These are phyloP conservation scores for Phytopythium vexans DNA, from an alignment of 352 stramenopile species.

Conservation along the genomic window DNA sequence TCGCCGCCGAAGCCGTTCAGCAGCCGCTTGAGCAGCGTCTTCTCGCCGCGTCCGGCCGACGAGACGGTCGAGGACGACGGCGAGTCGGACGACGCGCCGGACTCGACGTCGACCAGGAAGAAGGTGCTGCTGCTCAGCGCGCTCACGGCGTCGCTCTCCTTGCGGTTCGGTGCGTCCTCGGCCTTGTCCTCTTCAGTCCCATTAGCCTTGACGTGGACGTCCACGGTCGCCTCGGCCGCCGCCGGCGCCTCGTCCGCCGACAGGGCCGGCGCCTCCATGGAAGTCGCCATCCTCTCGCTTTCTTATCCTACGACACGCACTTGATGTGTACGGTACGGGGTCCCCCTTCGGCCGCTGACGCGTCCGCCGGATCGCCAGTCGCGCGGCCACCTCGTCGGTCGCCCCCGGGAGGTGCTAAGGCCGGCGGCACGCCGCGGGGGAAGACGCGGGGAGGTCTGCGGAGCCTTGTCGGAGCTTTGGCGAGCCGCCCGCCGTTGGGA, in stretches of 20 bases:
- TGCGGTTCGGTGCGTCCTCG: not conserved
- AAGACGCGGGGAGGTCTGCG: too few relatives aligned
- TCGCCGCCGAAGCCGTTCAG: constrained; percentile 14
- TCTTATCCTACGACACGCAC: not conserved
- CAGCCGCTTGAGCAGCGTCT: constrained; percentile 4
- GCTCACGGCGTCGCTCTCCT: constrained; percentile 5
- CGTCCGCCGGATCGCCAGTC: not conserved
- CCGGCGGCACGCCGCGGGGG: too few relatives aligned
- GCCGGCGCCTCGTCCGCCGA: not conserved
- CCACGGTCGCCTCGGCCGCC: too few relatives aligned
- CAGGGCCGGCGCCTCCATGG: not conserved
- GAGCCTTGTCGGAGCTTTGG: too few relatives aligned
- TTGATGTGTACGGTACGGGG: not conserved
- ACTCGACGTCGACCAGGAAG: constrained; percentile 8
- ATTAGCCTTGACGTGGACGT: too few relatives aligned
- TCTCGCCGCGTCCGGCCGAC: constrained; percentile 17
- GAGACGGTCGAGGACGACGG: constrained; percentile 27
- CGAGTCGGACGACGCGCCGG: constrained; percentile 27
- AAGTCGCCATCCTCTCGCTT: not conserved
- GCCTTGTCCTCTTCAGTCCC: too few relatives aligned
- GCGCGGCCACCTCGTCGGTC: too few relatives aligned
- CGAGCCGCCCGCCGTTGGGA: too few relatives aligned
- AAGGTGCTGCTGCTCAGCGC: constrained; percentile 4
- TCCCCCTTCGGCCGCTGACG: not conserved
- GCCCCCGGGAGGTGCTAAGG: too few relatives aligned